These are phyloP conservation scores for Diaporthe eres DNA, from an alignment of 2,329 filamentous ascomycete genomes.

Conservation along the genomic window DNA sequence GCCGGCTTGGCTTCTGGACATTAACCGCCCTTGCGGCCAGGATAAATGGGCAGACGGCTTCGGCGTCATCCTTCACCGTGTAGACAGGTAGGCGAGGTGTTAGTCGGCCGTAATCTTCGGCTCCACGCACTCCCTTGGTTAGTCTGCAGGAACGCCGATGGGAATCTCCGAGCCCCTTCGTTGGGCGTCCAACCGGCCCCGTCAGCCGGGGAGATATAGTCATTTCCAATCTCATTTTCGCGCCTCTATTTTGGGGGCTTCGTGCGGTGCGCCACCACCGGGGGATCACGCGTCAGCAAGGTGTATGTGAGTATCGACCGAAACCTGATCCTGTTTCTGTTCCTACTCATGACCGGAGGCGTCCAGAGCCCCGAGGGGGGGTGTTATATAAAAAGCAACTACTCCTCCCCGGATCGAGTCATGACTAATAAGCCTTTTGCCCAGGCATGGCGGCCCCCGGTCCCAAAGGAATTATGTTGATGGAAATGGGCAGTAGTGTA, in stretches of 20 bases:
- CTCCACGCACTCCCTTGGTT: neutral
- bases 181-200: neutral
- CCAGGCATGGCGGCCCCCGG: neutral
- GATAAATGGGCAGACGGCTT: neutral
- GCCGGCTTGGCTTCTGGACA: neutral
- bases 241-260: neutral
- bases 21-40: neutral
- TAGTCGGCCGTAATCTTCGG: neutral
- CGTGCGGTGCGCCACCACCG: neutral
- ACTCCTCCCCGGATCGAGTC: neutral
- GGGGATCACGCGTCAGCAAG: neutral
- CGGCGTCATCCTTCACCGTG: neutral
- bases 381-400: conserved; percentile 13
- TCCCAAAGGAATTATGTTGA: neutral
- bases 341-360: neutral
- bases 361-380: neutral
- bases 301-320: neutral
- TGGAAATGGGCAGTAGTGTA: neutral
- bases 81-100: neutral
- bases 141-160: conserved; percentile 8
- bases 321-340: neutral
- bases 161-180: conserved; percentile 3
- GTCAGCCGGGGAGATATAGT: neutral
- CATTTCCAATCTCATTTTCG: neutral
- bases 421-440: conserved; percentile 19